phyloP scores from a whole-genome alignment of 805 yeast species.

The Candida ascalaphidarum region DNA sequence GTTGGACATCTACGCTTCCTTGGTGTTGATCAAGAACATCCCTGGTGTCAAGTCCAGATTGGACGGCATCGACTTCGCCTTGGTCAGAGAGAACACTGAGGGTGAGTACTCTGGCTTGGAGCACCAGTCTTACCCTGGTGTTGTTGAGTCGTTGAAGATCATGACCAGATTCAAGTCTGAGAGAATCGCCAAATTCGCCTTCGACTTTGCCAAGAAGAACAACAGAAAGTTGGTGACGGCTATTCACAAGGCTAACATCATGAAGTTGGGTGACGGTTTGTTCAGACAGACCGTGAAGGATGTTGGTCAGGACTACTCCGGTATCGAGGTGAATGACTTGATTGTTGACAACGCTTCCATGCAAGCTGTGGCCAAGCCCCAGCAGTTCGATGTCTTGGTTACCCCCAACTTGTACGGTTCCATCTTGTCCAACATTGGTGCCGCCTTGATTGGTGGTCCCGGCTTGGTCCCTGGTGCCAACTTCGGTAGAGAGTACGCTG shows the following conservation, averaged over 20 bases:
- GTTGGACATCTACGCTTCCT: slow-evolving; percentile 89
- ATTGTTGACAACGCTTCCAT: slow-evolving; percentile 98
- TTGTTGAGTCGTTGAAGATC: slow-evolving; percentile 92
- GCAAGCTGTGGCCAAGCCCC: slow-evolving; percentile 98
- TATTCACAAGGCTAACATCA: slow-evolving; percentile 97
- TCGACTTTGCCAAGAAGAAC: slow-evolving; percentile 89
- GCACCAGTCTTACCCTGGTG: slow-evolving; percentile 96
- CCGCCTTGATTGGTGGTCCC: slow-evolving; percentile 95
- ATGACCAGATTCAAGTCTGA: slow-evolving; percentile 92
- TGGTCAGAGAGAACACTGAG: slow-evolving; percentile 98
- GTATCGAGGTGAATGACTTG: slow-evolving; percentile 77
- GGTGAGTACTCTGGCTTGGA: slow-evolving; percentile 98
- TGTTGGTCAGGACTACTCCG: slow-evolving; percentile 78
- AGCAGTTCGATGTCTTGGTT: slow-evolving; percentile 95
- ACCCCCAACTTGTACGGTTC: slow-evolving; percentile 98
- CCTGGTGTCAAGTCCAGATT: slow-evolving; percentile 91
- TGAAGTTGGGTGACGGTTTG: slow-evolving; percentile 97
- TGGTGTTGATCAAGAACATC: slow-evolving; percentile 87
- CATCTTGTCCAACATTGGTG: slow-evolving; percentile 95
- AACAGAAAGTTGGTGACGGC: slow-evolving; percentile 91
- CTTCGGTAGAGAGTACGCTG: slow-evolving; percentile 95
- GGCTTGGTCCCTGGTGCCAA: slow-evolving; percentile 98
- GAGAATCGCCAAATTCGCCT: slow-evolving; percentile 95
- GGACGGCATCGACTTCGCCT: slow-evolving; percentile 81
- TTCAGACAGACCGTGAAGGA: slow-evolving; percentile 90